These are phyloP conservation scores for Botrytis galanthina DNA, from an alignment of 2,329 filamentous ascomycete genomes.

Conservation along the genomic window DNA sequence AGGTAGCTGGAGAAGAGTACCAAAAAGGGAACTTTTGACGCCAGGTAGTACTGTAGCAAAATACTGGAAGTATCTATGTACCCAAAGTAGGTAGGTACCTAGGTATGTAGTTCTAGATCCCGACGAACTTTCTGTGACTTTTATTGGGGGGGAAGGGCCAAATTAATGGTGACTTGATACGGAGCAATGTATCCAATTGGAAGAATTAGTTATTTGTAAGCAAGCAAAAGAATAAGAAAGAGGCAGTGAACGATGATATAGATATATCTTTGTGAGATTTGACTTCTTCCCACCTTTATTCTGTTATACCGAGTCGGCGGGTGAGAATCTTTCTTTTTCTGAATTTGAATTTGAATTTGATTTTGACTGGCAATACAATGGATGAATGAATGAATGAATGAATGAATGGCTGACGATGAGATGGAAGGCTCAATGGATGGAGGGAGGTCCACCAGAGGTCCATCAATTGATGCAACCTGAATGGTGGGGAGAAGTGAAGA, in stretches of 20 bases:
- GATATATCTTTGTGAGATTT: neutral
- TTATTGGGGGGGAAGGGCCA: neutral
- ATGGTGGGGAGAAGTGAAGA: neutral
- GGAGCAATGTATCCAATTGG: neutral
- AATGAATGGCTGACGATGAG: neutral
- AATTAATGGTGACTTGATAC: neutral
- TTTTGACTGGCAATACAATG: neutral
- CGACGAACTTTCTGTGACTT: neutral
- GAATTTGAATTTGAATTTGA: too few relatives aligned
- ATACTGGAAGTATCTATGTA: neutral
- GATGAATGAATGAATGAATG: too few relatives aligned
- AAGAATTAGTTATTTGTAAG: neutral
- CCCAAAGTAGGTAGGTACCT: too few relatives aligned
- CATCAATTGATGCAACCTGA: neutral
- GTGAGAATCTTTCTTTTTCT: neutral
- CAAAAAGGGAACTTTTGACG: neutral
- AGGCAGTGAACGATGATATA: neutral
- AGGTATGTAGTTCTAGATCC: neutral
- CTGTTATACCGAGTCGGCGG: neutral
- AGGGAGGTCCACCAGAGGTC: neutral
- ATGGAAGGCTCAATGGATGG: neutral
- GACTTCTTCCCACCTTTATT: neutral
- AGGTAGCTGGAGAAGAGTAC: neutral
- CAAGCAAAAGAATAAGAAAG: neutral
- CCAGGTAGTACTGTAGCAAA: neutral